Evolutionary conservation across 2,329 filamentous ascomycete species (phyloP).

Genomic region (Arthrobotrys megalospora): DNA sequence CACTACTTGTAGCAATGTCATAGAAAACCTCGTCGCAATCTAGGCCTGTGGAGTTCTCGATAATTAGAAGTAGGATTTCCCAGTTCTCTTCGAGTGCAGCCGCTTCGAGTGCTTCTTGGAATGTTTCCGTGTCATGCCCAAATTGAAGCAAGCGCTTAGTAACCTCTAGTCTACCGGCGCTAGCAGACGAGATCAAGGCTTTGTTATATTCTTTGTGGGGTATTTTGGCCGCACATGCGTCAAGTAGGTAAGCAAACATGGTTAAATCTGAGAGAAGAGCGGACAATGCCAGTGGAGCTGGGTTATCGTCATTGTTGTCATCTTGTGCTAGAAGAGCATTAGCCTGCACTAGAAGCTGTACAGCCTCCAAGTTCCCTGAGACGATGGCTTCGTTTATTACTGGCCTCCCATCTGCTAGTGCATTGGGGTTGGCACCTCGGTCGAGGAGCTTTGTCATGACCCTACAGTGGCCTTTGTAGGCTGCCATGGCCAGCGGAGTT

Average conservation of each 20-base stretch:
- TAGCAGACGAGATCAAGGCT: slow-evolving; percentile 68
- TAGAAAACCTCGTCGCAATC: slow-evolving; percentile 67
- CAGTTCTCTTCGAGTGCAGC: slow-evolving; percentile 67
- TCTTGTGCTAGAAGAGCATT: slow-evolving; percentile 67
- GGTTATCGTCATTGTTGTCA: slow-evolving; percentile 61
- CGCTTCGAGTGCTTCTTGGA: slow-evolving; percentile 66
- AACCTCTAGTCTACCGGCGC: slow-evolving; percentile 67
- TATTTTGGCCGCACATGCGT: slow-evolving; percentile 68
- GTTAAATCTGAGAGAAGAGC: slow-evolving; percentile 67
- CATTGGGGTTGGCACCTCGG: slow-evolving; percentile 67
- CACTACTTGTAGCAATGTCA: slow-evolving; percentile 65
- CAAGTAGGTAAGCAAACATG: slow-evolving; percentile 69
- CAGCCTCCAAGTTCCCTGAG: slow-evolving; percentile 68
- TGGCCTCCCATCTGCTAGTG: slow-evolving; percentile 64
- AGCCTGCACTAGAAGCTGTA: slow-evolving; percentile 68
- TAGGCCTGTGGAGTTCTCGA: slow-evolving; percentile 66
- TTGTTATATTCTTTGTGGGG: slow-evolving; percentile 68
- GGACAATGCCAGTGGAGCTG: slow-evolving; percentile 67
- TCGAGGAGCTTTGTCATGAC: slow-evolving; percentile 68
- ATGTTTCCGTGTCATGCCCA: slow-evolving; percentile 65
- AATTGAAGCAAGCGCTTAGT: slow-evolving; percentile 68
- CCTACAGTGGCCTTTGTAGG: slow-evolving; percentile 67
- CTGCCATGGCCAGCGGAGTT: slow-evolving; percentile 68
- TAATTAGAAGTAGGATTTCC: slow-evolving; percentile 67
- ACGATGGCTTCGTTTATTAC: slow-evolving; percentile 69